Base-by-base conservation (phyloP, 768 basidiomycete species). In the Pisolithus orientalis region DNA sequence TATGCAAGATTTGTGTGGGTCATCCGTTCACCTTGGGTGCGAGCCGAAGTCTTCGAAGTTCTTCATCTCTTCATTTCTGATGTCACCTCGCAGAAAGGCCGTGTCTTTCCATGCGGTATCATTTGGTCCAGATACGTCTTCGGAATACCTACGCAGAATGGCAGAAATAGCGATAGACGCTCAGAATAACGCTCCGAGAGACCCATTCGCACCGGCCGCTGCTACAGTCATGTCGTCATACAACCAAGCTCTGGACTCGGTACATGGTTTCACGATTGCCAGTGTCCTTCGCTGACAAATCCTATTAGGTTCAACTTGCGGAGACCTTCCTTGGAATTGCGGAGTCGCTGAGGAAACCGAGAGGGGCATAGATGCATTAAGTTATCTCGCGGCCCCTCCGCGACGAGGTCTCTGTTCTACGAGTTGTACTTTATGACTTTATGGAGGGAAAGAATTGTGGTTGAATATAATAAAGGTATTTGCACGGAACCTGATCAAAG, bases 31-130 rank as follows among this genome's bases (percentile, higher is more conserved):
- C 6, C 69, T 66, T 2, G 76, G 78, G 77, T 77, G 47, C 21
- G 63, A 39, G 11, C 34, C 52, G 29, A 21, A 21, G 21, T 21
- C 21, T 21, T 21, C 21, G 21, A 28, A 27, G 17, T n/a, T 16
- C 6, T 6, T n/a, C 79, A 79, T 4, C 54, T 61, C n/a, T 71
- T 10, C n/a, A 24, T 37, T 43, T 27, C 13, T 45, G 8, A 24
- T 39, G n/a, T 28, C 11, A 39, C 24, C 38, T 11, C 24, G 27
- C 29, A 80, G 78, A 11, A 75, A 75, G 63, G 69, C 77, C 3
- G 62, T 80, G 1, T 78, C 78, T 1, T 75, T 80, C 55, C 78
- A 81, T 44, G 62, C 77, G 0, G 74, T 80, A n/a, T 69, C 75
- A 0, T 80, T 80, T 52, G 79, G 77, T 1, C 61, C 65, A 2